phyloP scores from a whole-genome alignment of 2,329 filamentous ascomycete species.

The Rhytidhysteron rufulum region DNA sequence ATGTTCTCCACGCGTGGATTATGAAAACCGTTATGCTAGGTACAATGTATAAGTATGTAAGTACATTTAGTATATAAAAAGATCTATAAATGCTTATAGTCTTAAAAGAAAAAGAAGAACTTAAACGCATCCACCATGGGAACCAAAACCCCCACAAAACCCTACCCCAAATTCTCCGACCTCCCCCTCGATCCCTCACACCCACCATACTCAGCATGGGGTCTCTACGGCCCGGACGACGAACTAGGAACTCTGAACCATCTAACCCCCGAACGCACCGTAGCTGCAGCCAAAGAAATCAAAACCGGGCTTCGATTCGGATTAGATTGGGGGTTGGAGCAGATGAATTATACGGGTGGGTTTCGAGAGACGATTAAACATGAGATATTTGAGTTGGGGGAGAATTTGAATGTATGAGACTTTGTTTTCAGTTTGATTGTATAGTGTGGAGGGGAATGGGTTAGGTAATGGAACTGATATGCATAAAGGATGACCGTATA shows the following conservation, averaged over 20 bases:
- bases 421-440: not conserved
- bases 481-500: slow-evolving; percentile 26
- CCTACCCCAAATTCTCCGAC: slow-evolving; percentile 20
- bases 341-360: slow-evolving; percentile 19
- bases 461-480: not conserved
- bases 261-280: slow-evolving; percentile 15
- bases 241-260: slow-evolving; percentile 20
- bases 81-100: too few species aligned
- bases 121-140: slow-evolving; percentile 5
- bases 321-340: slow-evolving; percentile 18
- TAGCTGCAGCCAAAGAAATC: slow-evolving; percentile 16
- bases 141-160: slow-evolving; percentile 10
- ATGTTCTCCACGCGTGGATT: too few species aligned
- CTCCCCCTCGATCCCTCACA: slow-evolving; percentile 17
- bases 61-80: too few species aligned
- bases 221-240: slow-evolving; percentile 18
- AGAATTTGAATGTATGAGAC: slow-evolving; percentile 17
- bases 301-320: slow-evolving; percentile 16
- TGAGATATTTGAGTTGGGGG: slow-evolving; percentile 19
- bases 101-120: not conserved
- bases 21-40: too few species aligned
- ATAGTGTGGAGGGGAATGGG: not conserved
- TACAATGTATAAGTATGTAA: too few species aligned
- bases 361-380: slow-evolving; percentile 18
- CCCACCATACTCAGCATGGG: slow-evolving; percentile 19